Base-by-base conservation (phyloP, 768 basidiomycete genomes). In the Porphyrellus cyaneotinctus region DNA sequence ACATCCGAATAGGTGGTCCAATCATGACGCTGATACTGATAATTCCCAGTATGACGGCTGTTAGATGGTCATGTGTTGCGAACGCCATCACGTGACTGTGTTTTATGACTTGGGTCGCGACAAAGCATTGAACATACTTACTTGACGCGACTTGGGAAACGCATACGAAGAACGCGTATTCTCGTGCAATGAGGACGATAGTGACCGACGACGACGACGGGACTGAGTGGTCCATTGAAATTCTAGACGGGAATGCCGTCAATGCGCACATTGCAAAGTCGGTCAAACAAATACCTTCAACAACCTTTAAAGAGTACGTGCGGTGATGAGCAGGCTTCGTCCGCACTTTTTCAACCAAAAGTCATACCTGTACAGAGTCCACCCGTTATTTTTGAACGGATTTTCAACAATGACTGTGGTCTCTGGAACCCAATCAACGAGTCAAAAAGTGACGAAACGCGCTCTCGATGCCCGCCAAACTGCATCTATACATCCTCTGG, bases 141-240 rank as follows among this genome's bases (percentile, higher is more conserved):
- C n/a, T n/a, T n/a, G n/a, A n/a, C n/a, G n/a, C n/a, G n/a, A n/a
- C n/a, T n/a, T 28, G 26, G 9, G 9, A 28, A 28, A 28, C 26
- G 9, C 26, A 28, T 28, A 28, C 26, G n/a, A 28, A 9, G 9
- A 38, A 44, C 51, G 56, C 44, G 51, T 50, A 52, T 43, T 39
- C 39, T 43, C 33, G 41, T 47, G 35, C 15, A 50, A 64, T 62
- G 65, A 59, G 48, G 48, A 23, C 50, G 11, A n/a, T 48, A 13
- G 24, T 38, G 30, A 41, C 45, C 22, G 56, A 68, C 53, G 54
- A 59, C 53, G 54, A 59, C 32, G 53, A 57, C 14, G 57, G 54
- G 13, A 51, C 65, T 22, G 68, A 71, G 36, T 68, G 62, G 58
- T 69, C 68, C 23, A 58, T 69, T 33, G 69, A 71, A 52, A 68